Percentiles rank a stretch among this genome's conserved stretches.
Conservation (phyloP, 1,284 basidiomycete species). For the Marasmius sp. region DNA sequence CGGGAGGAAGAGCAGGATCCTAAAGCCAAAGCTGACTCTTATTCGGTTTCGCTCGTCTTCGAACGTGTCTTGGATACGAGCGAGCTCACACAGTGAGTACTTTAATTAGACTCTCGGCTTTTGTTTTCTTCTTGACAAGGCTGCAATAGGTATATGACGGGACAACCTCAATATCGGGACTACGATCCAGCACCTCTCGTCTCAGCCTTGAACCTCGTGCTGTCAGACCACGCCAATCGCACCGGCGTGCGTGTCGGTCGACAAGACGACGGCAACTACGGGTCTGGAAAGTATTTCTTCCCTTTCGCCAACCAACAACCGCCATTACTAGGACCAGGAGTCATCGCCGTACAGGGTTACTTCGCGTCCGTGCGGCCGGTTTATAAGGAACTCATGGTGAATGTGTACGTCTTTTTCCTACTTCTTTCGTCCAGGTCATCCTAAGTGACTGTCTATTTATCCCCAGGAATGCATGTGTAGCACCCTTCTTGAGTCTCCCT, state of each 20-base stretch:
- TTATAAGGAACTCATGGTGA: slow-evolving; percentile 16
- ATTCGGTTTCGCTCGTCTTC: not conserved
- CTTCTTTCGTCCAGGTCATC: not conserved
- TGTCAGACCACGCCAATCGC: not conserved
- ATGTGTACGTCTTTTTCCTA: slow-evolving; percentile 27
- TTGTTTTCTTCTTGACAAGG: not conserved
- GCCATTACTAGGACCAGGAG: not conserved
- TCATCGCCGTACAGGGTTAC: not conserved
- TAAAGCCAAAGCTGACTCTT: not conserved
- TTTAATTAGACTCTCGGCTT: not conserved
- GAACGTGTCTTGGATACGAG: not conserved
- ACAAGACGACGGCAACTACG: not conserved
- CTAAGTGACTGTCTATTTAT: not conserved
- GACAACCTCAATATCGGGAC: not conserved
- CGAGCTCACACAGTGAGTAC: not conserved
- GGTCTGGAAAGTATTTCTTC: not conserved
- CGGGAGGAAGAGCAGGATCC: not conserved
- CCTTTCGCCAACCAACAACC: not conserved
- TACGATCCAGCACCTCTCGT: not conserved
- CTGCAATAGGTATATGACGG: not conserved
- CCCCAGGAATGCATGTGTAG: not conserved
- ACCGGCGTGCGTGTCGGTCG: not conserved
- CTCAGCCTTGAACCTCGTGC: not conserved
- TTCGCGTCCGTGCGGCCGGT: not conserved
- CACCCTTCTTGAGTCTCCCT: not conserved